phyloP scores from a whole-genome alignment of 352 stramenopile species.

The Albugo candida region DNA sequence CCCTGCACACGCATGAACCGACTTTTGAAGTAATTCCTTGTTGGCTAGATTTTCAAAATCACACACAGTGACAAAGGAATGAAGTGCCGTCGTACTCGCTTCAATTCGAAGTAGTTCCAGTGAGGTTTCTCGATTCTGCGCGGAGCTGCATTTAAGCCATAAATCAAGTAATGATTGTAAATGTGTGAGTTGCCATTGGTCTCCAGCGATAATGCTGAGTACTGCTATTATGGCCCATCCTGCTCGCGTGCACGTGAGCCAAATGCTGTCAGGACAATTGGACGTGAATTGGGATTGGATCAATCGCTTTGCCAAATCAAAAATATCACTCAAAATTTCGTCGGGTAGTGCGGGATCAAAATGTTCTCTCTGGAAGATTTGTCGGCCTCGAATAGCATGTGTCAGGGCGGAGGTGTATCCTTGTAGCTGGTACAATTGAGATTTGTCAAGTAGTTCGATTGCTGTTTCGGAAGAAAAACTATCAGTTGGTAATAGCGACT shows the following conservation, averaged over 20 bases:
- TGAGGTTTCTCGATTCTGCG: conserved; percentile 64
- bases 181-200: conserved; percentile 33
- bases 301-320: conserved; percentile 43
- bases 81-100: conserved; percentile 44
- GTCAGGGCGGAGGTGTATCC: background rate
- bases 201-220: conserved; percentile 38
- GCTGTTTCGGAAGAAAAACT: background rate
- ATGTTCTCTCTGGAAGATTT: background rate
- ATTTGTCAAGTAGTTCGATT: background rate
- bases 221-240: conserved; percentile 63
- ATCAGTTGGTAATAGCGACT: conserved; percentile 7
- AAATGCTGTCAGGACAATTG: conserved; percentile 58
- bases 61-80: conserved; percentile 29
- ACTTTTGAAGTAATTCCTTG: conserved; percentile 6
- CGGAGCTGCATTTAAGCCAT: conserved; percentile 55
- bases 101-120: conserved; percentile 70
- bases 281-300: conserved; percentile 64
- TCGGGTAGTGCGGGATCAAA: too few species aligned
- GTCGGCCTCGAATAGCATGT: background rate
- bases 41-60: conserved; percentile 11
- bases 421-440: conserved; percentile 10
- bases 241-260: conserved; percentile 70
- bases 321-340: conserved; percentile 18
- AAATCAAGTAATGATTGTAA: conserved; percentile 38
- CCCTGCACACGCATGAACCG: conserved; percentile 32